Evolutionary conservation across 441 rosid species (phyloP).

Genomic region (Pelargonium exstipulatum): DNA sequence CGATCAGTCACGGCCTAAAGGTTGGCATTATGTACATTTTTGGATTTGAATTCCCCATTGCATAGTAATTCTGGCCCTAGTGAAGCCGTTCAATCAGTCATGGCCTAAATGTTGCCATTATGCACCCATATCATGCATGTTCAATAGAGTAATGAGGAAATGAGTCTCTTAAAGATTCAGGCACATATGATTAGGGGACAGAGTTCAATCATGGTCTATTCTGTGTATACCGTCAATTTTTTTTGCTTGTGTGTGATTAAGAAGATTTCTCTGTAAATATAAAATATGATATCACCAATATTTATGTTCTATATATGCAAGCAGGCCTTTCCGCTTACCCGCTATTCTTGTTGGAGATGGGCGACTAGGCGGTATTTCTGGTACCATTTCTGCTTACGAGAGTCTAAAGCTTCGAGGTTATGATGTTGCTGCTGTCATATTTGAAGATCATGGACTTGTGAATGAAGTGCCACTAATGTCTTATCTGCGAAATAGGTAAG

Average conservation of each 20-base stretch:
- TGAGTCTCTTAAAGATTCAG: too few species aligned
- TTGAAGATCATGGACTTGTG: conserved; percentile 77
- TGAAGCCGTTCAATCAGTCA: neutral
- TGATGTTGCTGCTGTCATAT: conserved; percentile 65
- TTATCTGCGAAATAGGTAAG: conserved; percentile 68
- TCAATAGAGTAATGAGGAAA: neutral
- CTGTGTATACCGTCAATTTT: neutral
- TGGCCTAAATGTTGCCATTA: neutral
- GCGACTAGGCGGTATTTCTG: conserved; percentile 83
- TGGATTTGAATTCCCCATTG: neutral
- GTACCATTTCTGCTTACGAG: conserved; percentile 89
- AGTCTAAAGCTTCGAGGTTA: conserved; percentile 70
- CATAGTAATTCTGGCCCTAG: neutral
- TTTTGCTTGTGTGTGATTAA: neutral
- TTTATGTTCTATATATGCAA: neutral
- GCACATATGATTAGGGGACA: neutral
- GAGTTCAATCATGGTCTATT: neutral
- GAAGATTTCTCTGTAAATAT: neutral
- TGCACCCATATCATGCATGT: neutral
- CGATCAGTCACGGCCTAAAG: neutral
- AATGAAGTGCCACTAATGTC: conserved; percentile 66
- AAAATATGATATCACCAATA: neutral
- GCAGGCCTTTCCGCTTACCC: conserved; percentile 82
- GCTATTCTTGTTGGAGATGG: conserved; percentile 93
- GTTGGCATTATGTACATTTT: neutral